These are phyloP conservation scores for Colletotrichum scovillei DNA, from an alignment of 2,329 filamentous ascomycete genomes.

Conservation along the genomic window DNA sequence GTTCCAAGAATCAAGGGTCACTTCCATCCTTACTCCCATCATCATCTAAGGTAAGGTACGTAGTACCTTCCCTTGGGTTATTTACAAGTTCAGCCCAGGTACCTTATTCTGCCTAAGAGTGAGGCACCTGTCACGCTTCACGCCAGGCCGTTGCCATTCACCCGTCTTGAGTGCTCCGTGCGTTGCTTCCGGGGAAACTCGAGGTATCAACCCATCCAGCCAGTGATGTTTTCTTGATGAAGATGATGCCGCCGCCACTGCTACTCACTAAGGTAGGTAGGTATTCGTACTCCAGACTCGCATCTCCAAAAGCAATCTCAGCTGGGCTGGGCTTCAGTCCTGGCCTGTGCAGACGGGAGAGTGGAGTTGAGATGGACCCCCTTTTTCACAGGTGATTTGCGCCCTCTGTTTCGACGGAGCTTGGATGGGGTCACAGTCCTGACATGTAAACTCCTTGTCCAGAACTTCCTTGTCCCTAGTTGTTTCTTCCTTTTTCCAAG, in stretches of 20 bases:
- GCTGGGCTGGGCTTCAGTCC: neutral
- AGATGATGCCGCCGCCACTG: neutral
- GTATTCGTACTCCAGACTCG: neutral
- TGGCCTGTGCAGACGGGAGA: conserved; percentile 29
- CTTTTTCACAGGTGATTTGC: conserved; percentile 30
- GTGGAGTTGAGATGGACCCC: conserved; percentile 32
- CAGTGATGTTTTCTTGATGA: neutral
- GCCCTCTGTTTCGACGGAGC: conserved; percentile 31
- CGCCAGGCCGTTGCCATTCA: neutral
- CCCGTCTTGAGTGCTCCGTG: conserved; percentile 12
- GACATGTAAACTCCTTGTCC: conserved; percentile 17
- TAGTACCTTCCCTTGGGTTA: too few species aligned
- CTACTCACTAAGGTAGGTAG: neutral
- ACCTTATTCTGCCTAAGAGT: too few species aligned
- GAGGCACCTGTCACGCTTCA: neutral
- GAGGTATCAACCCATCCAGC: conserved; percentile 18
- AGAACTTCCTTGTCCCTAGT: neutral
- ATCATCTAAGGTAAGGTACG: neutral
- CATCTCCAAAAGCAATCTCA: conserved; percentile 3
- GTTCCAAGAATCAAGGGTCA: neutral
- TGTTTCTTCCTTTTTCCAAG: neutral
- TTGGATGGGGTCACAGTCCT: conserved; percentile 28
- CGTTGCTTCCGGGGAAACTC: conserved; percentile 18
- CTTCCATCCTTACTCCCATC: neutral
- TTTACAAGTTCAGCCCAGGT: too few species aligned